A percentile compares a stretch with the other conserved stretches of the same genome.
These are phyloP conservation scores for Exophiala calicioides DNA, from an alignment of 2,329 filamentous ascomycete species.

Conservation along the genomic window DNA sequence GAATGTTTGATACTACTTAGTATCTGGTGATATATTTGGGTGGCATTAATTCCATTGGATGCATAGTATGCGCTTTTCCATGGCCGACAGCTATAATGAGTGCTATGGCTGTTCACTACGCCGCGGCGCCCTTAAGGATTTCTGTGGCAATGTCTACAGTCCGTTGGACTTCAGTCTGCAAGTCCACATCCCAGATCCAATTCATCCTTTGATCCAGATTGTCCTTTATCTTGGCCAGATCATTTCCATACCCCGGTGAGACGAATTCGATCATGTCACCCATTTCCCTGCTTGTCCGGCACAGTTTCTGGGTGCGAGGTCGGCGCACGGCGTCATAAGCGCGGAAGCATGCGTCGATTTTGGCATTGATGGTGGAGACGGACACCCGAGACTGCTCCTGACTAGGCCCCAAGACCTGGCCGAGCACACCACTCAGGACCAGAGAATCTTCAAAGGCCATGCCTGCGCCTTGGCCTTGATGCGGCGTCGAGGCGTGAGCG, in stretches of 20 bases:
- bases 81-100: too few relatives aligned
- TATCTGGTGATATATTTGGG: too few relatives aligned
- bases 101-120: too few relatives aligned
- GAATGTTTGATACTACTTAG: too few relatives aligned
- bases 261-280: slow-evolving; percentile 2
- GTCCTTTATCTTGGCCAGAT: slow-evolving; percentile 2
- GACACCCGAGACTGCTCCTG: background rate
- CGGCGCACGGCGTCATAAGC: slow-evolving; percentile 3
- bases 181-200: slow-evolving; percentile 8
- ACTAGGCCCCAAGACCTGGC: background rate
- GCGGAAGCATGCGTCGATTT: slow-evolving; percentile 3
- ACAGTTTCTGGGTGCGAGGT: slow-evolving; percentile 2
- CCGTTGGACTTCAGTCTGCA: background rate
- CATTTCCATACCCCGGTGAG: background rate
- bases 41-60: too few relatives aligned
- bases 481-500: slow-evolving; percentile 63
- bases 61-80: too few relatives aligned
- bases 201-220: slow-evolving; percentile 7
- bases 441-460: slow-evolving; percentile 38
- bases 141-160: background rate
- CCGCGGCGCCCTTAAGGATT: background rate
- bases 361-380: background rate
- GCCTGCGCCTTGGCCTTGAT: slow-evolving; percentile 46
- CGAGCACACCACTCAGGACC: slow-evolving; percentile 19
- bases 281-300: slow-evolving; percentile 4